These are phyloP conservation scores for Ceriops decandra DNA, from an alignment of 345 rosid species.

Conservation along the genomic window DNA sequence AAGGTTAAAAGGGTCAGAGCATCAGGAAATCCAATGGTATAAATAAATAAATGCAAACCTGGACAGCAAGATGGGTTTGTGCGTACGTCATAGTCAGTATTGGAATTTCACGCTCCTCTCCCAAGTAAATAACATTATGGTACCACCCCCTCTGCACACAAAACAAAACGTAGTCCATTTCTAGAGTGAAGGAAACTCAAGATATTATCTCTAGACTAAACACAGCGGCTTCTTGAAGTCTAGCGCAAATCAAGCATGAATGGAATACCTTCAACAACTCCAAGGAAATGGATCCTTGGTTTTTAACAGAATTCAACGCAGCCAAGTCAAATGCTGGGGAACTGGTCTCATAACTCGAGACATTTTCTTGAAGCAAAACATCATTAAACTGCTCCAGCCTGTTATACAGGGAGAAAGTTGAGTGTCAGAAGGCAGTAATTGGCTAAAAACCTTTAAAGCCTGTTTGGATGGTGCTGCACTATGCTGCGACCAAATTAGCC, in stretches of 20 bases:
- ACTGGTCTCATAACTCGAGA: conserved; percentile 27
- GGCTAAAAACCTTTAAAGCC: background rate
- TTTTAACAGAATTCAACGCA: conserved; percentile 35
- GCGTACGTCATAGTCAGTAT: conserved; percentile 81
- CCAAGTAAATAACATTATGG: conserved; percentile 63
- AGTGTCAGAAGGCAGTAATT: background rate
- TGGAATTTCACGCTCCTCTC: conserved; percentile 55
- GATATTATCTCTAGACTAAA: background rate
- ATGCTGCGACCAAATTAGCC: background rate
- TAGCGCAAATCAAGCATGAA: background rate
- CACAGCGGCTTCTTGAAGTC: background rate
- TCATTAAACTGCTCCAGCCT: conserved; percentile 97
- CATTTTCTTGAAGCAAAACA: conserved; percentile 70
- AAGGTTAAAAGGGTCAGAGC: background rate
- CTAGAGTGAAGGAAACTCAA: background rate
- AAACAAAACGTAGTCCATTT: background rate
- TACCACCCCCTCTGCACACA: conserved; percentile 70
- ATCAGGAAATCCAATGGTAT: background rate
- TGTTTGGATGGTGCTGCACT: background rate
- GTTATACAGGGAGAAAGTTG: conserved; percentile 16
- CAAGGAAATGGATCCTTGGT: conserved; percentile 42
- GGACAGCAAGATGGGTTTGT: background rate
- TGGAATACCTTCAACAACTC: conserved; percentile 51
- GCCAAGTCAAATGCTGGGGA: conserved; percentile 51
- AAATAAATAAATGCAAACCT: background rate